These are phyloP conservation scores for Podospora australis DNA, from an alignment of 495 filamentous ascomycete species.

Conservation along the genomic window DNA sequence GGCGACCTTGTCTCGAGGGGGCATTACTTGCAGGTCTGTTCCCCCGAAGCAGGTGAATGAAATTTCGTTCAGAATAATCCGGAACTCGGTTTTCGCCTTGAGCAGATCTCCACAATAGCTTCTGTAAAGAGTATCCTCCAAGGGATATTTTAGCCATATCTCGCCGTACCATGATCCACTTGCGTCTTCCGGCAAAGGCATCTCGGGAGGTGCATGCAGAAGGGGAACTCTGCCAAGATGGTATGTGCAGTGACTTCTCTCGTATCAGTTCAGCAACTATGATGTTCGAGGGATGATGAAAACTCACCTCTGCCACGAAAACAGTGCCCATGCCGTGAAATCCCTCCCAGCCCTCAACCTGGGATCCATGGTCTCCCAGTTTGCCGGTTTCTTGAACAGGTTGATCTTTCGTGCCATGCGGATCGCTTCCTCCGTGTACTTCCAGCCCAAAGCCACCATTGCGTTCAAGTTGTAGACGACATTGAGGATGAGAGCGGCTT, in stretches of 20 bases:
- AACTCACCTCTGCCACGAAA: not conserved
- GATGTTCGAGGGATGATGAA: not conserved
- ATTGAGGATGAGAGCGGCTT: slow-evolving; percentile 26
- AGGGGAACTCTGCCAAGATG: slow-evolving; percentile 19
- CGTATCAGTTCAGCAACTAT: not conserved
- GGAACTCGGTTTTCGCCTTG: slow-evolving; percentile 27
- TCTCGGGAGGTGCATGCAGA: slow-evolving; percentile 18
- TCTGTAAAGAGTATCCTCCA: slow-evolving; percentile 11
- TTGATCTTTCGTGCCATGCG: slow-evolving; percentile 26
- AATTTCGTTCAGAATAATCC: slow-evolving; percentile 25
- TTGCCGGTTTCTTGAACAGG: slow-evolving; percentile 18
- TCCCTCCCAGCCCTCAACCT: not conserved
- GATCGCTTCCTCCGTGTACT: slow-evolving; percentile 24
- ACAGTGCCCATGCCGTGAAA: not conserved
- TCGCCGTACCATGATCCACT: slow-evolving; percentile 28
- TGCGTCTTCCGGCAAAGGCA: slow-evolving; percentile 20
- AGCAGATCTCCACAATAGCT: slow-evolving; percentile 15
- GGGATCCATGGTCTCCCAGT: slow-evolving; percentile 1
- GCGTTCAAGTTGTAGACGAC: slow-evolving; percentile 24
- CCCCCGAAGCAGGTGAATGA: slow-evolving; percentile 5
- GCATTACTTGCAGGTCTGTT: not conserved
- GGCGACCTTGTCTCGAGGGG: slow-evolving; percentile 14
- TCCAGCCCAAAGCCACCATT: slow-evolving; percentile 28
- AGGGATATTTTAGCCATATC: slow-evolving; percentile 27
- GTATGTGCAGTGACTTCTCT: slow-evolving; percentile 13